Evolutionary conservation across 2,329 filamentous ascomycete genomes (phyloP).

Genomic region (Pseudocercospora macadamiae): DNA sequence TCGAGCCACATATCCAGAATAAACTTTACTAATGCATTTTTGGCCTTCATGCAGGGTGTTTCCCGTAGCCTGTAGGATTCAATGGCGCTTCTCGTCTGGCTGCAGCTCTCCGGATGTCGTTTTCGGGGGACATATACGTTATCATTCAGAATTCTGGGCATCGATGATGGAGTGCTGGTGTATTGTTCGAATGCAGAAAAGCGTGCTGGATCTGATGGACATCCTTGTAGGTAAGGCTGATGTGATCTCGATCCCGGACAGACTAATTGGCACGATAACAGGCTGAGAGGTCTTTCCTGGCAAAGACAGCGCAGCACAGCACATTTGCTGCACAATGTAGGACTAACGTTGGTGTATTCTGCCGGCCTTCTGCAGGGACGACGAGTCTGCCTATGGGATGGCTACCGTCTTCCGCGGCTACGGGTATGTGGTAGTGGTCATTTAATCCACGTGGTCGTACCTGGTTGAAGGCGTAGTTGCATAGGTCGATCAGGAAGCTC

Average conservation of each 20-base stretch:
- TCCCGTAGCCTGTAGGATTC: neutral
- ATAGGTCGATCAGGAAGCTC: neutral
- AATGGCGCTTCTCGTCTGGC: neutral
- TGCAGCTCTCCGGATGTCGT: neutral
- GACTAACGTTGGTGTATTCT: neutral
- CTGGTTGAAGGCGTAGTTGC: neutral
- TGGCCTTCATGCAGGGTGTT: neutral
- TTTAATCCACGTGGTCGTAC: neutral
- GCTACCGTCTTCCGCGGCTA: neutral
- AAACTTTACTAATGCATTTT: too few species aligned
- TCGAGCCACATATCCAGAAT: too few species aligned
- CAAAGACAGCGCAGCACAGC: too few species aligned
- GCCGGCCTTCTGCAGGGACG: neutral
- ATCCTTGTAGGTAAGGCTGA: too few species aligned
- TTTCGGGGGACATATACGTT: too few species aligned
- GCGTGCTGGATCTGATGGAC: too few species aligned
- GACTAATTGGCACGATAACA: too few species aligned
- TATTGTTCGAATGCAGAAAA: too few species aligned
- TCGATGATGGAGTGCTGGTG: neutral
- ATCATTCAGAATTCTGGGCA: too few species aligned
- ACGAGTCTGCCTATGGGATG: neutral
- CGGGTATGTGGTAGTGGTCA: too few species aligned
- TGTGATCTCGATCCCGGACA: neutral
- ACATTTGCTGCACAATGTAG: neutral
- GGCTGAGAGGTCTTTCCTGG: too few species aligned